Evolutionary conservation across 1,284 basidiomycete species (phyloP).

Genomic region (Rhodotorula sp.): DNA sequence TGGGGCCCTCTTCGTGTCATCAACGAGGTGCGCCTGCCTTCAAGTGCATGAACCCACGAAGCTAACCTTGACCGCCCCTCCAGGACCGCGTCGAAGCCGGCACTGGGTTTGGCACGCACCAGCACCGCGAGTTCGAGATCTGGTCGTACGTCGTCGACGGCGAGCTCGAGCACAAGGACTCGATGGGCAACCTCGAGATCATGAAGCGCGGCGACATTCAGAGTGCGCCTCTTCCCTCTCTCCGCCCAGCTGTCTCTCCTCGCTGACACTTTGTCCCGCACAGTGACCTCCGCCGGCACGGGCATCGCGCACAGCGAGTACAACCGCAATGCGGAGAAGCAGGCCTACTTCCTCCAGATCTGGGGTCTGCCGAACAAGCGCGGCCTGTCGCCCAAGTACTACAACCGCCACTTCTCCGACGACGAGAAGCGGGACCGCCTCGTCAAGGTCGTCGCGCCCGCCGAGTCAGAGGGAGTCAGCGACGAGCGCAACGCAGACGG

Average conservation of each 20-base stretch:
- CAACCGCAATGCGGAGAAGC: slow-evolving; percentile 64
- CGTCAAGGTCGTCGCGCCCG: slow-evolving; percentile 40
- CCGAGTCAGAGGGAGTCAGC: slow-evolving; percentile 19
- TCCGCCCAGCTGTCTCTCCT: background rate
- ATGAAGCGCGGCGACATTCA: slow-evolving; percentile 85
- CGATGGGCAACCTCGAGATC: slow-evolving; percentile 84
- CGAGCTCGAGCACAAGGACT: slow-evolving; percentile 68
- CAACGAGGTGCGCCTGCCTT: slow-evolving; percentile 62
- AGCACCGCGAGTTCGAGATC: slow-evolving; percentile 84
- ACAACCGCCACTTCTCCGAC: slow-evolving; percentile 77
- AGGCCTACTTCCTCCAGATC: slow-evolving; percentile 60
- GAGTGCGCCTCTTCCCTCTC: slow-evolving; percentile 44
- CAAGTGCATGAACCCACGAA: too few species aligned
- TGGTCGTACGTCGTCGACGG: slow-evolving; percentile 61
- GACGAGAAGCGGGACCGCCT: slow-evolving; percentile 63
- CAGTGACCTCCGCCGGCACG: slow-evolving; percentile 78
- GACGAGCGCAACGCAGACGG: slow-evolving; percentile 59
- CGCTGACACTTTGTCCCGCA: background rate
- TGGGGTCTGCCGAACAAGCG: slow-evolving; percentile 70
- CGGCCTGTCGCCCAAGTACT: slow-evolving; percentile 69
- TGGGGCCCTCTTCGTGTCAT: slow-evolving; percentile 59
- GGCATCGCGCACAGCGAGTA: slow-evolving; percentile 71
- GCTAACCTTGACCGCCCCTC: background rate
- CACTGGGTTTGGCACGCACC: slow-evolving; percentile 83
- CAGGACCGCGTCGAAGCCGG: slow-evolving; percentile 71